A percentile compares a stretch with the other conserved stretches of the same genome.
phyloP scores from a whole-genome alignment of 2,329 filamentous ascomycete species.

The Colletotrichum phormii region DNA sequence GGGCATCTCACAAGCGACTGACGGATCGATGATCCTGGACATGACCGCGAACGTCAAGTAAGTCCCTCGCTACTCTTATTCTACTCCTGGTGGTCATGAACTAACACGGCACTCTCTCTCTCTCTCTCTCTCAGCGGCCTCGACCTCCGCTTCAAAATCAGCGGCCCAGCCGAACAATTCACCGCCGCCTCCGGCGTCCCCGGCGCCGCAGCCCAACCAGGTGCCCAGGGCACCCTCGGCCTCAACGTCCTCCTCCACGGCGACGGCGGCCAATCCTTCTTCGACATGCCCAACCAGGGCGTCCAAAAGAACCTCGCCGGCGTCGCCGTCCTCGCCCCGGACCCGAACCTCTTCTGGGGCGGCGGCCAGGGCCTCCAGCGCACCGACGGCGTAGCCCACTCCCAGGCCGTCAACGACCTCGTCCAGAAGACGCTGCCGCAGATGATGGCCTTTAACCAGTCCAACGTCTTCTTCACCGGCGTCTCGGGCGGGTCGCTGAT shows the following conservation, averaged over 20 bases:
- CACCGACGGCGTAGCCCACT: constrained; percentile 66
- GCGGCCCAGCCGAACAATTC: constrained; percentile 65
- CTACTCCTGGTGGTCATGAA: not conserved
- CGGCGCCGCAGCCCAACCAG: constrained; percentile 39
- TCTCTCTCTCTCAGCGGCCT: constrained; percentile 59
- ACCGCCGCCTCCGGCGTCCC: constrained; percentile 59
- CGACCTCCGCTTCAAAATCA: constrained; percentile 66
- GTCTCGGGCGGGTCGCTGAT: constrained; percentile 66
- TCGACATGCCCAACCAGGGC: constrained; percentile 67
- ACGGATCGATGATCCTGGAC: constrained; percentile 67
- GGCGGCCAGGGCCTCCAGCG: constrained; percentile 63
- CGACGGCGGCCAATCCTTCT: constrained; percentile 69
- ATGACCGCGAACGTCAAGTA: constrained; percentile 66
- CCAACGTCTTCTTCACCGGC: constrained; percentile 67
- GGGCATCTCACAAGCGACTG: constrained; percentile 57
- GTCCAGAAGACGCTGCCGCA: constrained; percentile 61
- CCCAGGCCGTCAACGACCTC: constrained; percentile 66
- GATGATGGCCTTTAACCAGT: constrained; percentile 63
- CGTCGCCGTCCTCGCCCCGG: constrained; percentile 64
- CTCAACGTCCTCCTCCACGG: constrained; percentile 70
- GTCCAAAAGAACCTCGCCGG: constrained; percentile 63
- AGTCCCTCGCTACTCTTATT: constrained; percentile 21
- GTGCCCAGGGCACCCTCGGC: constrained; percentile 53
- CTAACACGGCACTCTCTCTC: constrained; percentile 32
- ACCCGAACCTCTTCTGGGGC: constrained; percentile 69